Percentiles rank a stretch among this genome's conserved stretches.
Conservation (phyloP, 2,329 filamentous ascomycete species). For the Monilinia laxa region DNA sequence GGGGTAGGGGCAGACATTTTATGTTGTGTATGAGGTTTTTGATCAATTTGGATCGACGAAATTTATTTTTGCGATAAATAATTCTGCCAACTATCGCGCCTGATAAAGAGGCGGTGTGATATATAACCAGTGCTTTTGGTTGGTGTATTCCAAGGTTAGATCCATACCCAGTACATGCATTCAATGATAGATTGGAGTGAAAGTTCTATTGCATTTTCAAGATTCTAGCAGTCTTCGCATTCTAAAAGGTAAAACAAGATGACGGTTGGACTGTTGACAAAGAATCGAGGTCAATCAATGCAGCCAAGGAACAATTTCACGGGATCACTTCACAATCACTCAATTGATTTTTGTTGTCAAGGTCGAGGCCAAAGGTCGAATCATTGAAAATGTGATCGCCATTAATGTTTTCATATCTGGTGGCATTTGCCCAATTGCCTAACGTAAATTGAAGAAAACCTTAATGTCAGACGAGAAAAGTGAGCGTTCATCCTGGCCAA, state of each 20-base stretch:
- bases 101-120: slow-evolving; percentile 20
- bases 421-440: slow-evolving; percentile 31
- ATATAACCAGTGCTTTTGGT: background rate
- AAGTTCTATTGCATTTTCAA: background rate
- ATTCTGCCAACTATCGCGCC: slow-evolving; percentile 5
- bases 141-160: too few species aligned
- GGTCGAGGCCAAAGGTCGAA: background rate
- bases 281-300: background rate
- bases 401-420: slow-evolving; percentile 18
- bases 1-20: slow-evolving; percentile 39
- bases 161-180: too few species aligned
- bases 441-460: slow-evolving; percentile 30
- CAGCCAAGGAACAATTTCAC: background rate
- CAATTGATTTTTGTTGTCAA: background rate
- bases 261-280: background rate
- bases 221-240: background rate
- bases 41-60: slow-evolving; percentile 14
- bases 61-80: slow-evolving; percentile 23
- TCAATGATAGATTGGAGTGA: background rate
- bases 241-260: background rate
- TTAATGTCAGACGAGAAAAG: slow-evolving; percentile 32
- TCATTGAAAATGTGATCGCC: background rate
- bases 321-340: background rate
- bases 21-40: slow-evolving; percentile 17
- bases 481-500: slow-evolving; percentile 33